phyloP scores from a whole-genome alignment of 2,329 filamentous ascomycete genomes.

The Botrytis medusae region DNA sequence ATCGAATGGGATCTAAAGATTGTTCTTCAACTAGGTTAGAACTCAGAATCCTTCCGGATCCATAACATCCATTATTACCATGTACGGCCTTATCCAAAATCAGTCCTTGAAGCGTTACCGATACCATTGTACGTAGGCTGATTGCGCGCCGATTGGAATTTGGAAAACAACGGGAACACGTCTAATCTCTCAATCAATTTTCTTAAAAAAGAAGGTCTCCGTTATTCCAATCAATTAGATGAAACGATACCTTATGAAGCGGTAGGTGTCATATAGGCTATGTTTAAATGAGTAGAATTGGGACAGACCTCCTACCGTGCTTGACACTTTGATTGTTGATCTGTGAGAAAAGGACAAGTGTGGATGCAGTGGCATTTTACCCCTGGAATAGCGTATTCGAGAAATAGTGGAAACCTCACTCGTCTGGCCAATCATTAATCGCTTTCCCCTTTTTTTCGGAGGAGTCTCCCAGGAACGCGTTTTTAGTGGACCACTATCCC shows the following conservation, averaged over 20 bases:
- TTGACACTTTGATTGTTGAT: conserved; percentile 20
- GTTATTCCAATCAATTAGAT: conserved; percentile 5
- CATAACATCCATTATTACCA: neutral
- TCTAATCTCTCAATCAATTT: neutral
- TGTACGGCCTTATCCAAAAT: neutral
- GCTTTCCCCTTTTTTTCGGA: conserved; percentile 11
- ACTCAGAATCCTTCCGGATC: conserved; percentile 1
- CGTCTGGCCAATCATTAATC: conserved; percentile 25
- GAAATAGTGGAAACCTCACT: conserved; percentile 1
- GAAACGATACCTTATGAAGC: neutral
- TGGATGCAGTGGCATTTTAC: conserved; percentile 17
- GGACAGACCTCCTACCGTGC: conserved; percentile 14
- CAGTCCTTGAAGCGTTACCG: neutral
- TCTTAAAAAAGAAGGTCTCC: neutral
- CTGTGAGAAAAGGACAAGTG: conserved; percentile 5
- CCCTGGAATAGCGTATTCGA: conserved; percentile 24
- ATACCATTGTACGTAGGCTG: neutral
- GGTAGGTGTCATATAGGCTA: neutral
- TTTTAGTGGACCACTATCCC: conserved; percentile 29
- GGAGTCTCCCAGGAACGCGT: conserved; percentile 31
- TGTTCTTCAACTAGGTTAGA: neutral
- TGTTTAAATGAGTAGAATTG: neutral
- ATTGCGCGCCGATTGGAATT: neutral
- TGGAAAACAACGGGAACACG: neutral
- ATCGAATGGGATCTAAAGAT: neutral